Conservation (phyloP, 805 yeast species). For the Suhomyces kilbournensis region DNA sequence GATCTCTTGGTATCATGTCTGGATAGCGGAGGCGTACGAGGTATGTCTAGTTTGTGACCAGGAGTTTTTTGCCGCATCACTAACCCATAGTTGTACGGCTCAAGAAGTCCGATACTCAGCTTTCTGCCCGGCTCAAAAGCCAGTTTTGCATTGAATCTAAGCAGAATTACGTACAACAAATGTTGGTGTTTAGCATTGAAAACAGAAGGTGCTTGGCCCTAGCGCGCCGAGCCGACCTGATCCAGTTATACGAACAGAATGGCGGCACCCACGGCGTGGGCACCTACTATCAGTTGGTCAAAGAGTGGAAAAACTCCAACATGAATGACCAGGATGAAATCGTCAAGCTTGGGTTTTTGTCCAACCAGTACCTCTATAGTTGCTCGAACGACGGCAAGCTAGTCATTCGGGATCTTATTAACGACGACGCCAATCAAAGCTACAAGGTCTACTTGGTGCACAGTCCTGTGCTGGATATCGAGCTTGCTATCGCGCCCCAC, state of each 20-base stretch:
- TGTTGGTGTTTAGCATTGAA: conserved; percentile 18
- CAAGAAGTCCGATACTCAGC: background rate
- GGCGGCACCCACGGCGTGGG: background rate
- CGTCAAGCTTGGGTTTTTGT: conserved; percentile 23
- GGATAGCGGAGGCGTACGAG: conserved; percentile 15
- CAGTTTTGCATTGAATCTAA: conserved; percentile 15
- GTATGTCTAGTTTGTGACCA: conserved; percentile 9
- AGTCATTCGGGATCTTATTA: conserved; percentile 32
- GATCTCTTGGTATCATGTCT: conserved; percentile 14
- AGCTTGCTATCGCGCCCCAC: conserved; percentile 10
- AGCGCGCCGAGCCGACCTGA: conserved; percentile 24
- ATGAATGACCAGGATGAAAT: conserved; percentile 22
- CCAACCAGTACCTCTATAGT: conserved; percentile 28
- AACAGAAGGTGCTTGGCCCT: conserved; percentile 20
- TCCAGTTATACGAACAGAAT: conserved; percentile 26
- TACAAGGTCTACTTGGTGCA: conserved; percentile 24
- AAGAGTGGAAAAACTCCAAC: conserved; percentile 34
- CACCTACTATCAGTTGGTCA: conserved; percentile 19
- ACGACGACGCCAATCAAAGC: conserved; percentile 33
- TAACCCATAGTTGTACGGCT: conserved; percentile 3
- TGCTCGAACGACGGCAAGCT: conserved; percentile 34
- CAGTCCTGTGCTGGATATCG: conserved; percentile 23
- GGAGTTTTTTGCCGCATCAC: background rate
- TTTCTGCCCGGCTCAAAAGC: conserved; percentile 11
- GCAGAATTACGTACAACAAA: conserved; percentile 19